Percentiles rank a stretch among this genome's conserved stretches.
Conservation (phyloP, 805 yeast genomes). For the Metschnikowia anglica region DNA sequence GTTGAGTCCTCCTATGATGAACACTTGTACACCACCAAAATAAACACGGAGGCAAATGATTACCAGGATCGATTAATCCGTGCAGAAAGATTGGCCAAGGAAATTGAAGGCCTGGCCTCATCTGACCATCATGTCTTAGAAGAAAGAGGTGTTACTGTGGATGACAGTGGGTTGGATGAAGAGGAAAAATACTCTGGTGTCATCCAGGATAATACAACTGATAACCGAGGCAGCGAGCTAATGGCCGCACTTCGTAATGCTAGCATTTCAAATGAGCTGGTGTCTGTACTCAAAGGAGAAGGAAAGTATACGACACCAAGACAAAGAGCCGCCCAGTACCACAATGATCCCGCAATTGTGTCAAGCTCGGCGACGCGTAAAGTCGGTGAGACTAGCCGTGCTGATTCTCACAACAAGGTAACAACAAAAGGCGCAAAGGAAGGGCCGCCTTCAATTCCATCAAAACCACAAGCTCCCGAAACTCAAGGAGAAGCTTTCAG, state of each 20-base stretch:
- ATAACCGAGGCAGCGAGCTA: conserved; percentile 53
- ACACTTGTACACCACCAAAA: conserved; percentile 77
- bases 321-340: conserved; percentile 50
- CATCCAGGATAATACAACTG: conserved; percentile 31
- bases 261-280: conserved; percentile 20
- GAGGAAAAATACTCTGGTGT: conserved; percentile 95
- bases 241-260: conserved; percentile 47
- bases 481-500: conserved; percentile 39
- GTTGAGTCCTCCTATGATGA: conserved; percentile 83
- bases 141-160: conserved; percentile 77
- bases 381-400: background rate
- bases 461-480: conserved; percentile 10
- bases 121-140: conserved; percentile 85
- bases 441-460: conserved; percentile 13
- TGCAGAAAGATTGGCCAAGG: conserved; percentile 80
- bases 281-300: conserved; percentile 17
- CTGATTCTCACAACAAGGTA: background rate
- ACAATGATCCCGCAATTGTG: conserved; percentile 67
- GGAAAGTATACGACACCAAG: conserved; percentile 57
- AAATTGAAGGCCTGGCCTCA: conserved; percentile 66
- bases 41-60: conserved; percentile 70
- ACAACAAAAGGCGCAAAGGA: conserved; percentile 14
- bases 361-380: conserved; percentile 46
- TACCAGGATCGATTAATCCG: conserved; percentile 59
- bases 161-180: conserved; percentile 88